phyloP scores from a whole-genome alignment of 768 basidiomycete genomes.

The Trametes sanguinea region DNA sequence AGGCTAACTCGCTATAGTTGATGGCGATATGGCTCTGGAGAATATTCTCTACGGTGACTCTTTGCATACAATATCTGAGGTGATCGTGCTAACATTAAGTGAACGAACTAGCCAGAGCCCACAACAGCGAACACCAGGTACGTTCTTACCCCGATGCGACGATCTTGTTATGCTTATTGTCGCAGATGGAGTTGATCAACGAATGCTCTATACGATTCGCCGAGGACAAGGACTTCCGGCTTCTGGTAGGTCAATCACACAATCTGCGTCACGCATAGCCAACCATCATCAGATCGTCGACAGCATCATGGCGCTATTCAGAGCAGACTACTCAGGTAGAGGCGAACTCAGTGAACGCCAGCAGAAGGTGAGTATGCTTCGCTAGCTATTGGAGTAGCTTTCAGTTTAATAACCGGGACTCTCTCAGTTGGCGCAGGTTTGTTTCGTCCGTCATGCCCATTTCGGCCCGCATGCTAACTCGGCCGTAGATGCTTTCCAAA shows the following conservation, averaged over 20 bases:
- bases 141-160: neutral
- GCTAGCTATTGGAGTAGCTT: too few species aligned
- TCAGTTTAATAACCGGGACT: neutral
- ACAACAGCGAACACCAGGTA: conserved; percentile 92
- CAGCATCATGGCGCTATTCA: conserved; percentile 96
- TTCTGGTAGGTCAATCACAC: conserved; percentile 43
- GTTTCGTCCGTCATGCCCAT: neutral
- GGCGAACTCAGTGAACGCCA: conserved; percentile 94
- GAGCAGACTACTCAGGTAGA: conserved; percentile 90
- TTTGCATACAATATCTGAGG: neutral
- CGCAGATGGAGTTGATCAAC: conserved; percentile 87
- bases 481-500: conserved; percentile 79
- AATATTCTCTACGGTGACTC: conserved; percentile 84
- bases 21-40: conserved; percentile 81
- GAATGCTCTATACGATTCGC: conserved; percentile 87
- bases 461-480: neutral
- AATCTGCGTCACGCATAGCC: too few species aligned
- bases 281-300: conserved; percentile 71
- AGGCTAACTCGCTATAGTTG: conserved; percentile 46
- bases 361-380: conserved; percentile 61
- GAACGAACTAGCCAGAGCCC: conserved; percentile 67
- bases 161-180: conserved; percentile 1
- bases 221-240: conserved; percentile 82
- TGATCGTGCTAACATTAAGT: neutral
- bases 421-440: conserved; percentile 77